These are phyloP conservation scores for Gracilariopsis chorda DNA, from an alignment of 23 red algal genomes.

Conservation along the genomic window DNA sequence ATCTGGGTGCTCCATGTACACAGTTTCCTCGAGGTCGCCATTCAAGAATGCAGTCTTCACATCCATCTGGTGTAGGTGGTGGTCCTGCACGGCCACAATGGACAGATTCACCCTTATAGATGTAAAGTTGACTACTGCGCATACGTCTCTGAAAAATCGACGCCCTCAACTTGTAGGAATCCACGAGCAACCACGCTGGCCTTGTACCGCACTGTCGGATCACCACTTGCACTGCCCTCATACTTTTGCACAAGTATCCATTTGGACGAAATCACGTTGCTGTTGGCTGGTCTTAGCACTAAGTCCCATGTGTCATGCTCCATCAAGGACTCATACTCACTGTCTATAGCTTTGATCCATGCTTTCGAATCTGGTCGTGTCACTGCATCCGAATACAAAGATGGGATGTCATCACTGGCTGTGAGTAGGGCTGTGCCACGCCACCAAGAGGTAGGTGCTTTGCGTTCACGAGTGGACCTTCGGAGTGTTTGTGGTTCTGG, in stretches of 20 bases:
- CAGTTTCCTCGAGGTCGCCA: conserved; percentile 32
- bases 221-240: background rate
- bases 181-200: conserved; percentile 21
- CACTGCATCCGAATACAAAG: background rate
- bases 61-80: conserved; percentile 32
- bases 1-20: conserved; percentile 49
- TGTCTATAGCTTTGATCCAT: conserved; percentile 18
- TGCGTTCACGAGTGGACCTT: background rate
- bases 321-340: conserved; percentile 7
- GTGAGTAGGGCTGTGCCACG: conserved; percentile 10
- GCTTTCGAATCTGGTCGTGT: conserved; percentile 25
- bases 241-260: conserved; percentile 40
- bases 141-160: conserved; percentile 25
- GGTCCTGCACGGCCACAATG: background rate
- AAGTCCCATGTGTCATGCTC: conserved; percentile 45
- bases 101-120: conserved; percentile 20
- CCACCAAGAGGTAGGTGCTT: background rate
- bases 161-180: conserved; percentile 25
- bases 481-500: background rate
- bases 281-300: conserved; percentile 25
- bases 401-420: conserved; percentile 14
- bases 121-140: conserved; percentile 47
- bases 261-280: conserved; percentile 9
- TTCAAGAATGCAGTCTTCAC: conserved; percentile 58
- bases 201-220: conserved; percentile 43